Percentiles rank a stretch among this genome's conserved stretches.
phyloP scores from a whole-genome alignment of 2,329 filamentous ascomycete genomes.

The Podosphaera fusca region DNA sequence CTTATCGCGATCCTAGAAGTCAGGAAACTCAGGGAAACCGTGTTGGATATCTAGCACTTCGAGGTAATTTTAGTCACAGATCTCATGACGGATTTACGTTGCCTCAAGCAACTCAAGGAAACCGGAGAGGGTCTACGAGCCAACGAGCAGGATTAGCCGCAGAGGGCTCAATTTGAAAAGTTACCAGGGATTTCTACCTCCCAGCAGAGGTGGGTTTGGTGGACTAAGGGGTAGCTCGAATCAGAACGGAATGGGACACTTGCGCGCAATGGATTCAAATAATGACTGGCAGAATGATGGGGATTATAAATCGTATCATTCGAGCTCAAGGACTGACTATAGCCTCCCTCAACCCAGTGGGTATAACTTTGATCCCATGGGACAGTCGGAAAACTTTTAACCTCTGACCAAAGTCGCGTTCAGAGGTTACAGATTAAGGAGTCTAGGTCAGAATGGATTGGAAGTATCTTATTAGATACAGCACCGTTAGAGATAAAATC shows the following conservation, averaged over 20 bases:
- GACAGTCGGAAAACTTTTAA: background rate
- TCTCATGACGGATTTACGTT: too few relatives aligned
- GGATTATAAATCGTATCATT: background rate
- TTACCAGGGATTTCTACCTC: background rate
- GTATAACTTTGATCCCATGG: background rate
- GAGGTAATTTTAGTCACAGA: too few relatives aligned
- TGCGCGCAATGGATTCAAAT: background rate
- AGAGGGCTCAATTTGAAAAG: background rate
- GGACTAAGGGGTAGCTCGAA: too few relatives aligned
- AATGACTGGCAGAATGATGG: background rate
- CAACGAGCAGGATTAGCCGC: background rate
- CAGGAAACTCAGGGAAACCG: background rate
- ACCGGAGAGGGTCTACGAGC: background rate
- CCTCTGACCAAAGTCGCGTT: background rate
- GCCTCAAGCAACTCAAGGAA: background rate
- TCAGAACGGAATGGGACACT: background rate
- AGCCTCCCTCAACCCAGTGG: background rate
- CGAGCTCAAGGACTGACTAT: background rate
- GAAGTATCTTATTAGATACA: background rate
- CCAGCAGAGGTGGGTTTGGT: background rate
- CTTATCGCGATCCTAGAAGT: background rate
- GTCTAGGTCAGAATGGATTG: background rate
- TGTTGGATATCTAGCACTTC: background rate
- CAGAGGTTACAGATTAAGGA: background rate
- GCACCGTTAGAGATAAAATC: too few relatives aligned